Evolutionary conservation across 2,329 filamentous ascomycete species (phyloP), one percentile per base, ranked within the genome.

Genomic region (Fusarium albosuccineum): DNA sequence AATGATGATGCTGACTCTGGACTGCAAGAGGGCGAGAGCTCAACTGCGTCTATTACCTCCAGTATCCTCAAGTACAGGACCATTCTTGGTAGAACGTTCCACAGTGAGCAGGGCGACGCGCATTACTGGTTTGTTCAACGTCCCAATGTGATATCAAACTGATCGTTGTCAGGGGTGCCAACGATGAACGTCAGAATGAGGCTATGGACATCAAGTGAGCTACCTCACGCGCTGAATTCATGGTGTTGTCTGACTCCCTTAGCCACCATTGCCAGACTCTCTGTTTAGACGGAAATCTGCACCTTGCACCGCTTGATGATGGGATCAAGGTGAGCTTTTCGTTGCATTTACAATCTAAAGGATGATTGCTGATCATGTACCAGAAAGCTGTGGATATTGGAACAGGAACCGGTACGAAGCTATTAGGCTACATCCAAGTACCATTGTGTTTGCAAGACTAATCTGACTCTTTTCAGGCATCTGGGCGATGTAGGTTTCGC

Each of bases 341-440:
- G 9, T 51, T 6, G 6, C 13, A 39, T n/a, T 9, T 4, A 22
- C 26, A 22, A 22, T 1, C 22, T 5, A 22, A 22, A 22, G 22
- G 22, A 22, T 22, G 22, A 22, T 11, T 17, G 22, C 48, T 51
- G 6, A 51, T 16, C 13, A 2, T n/a, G 4, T 10, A 16, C 9
- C n/a, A 51, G 48, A 51, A 51, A 29, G 48, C 48, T 16, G 48
- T 51, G 13, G 48, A 51, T 7, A 51, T 51, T 51, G 48, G 48
- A 27, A 51, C 48, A 9, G 34, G 48, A 51, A 51, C 48, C 9
- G 48, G 45, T 48, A 48, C 14, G 13, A 13, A 13, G n/a, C 22
- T 22, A 22, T 22, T 22, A 5, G 22, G 22, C 22, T 22, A 22
- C 22, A 22, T 22, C 22, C 4, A 22, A 22, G 30, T 33, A 33